Evolutionary conservation across 345 rosid species (phyloP), one percentile per base, ranked within the genome.

Genomic region (Citrus sinensis): DNA sequence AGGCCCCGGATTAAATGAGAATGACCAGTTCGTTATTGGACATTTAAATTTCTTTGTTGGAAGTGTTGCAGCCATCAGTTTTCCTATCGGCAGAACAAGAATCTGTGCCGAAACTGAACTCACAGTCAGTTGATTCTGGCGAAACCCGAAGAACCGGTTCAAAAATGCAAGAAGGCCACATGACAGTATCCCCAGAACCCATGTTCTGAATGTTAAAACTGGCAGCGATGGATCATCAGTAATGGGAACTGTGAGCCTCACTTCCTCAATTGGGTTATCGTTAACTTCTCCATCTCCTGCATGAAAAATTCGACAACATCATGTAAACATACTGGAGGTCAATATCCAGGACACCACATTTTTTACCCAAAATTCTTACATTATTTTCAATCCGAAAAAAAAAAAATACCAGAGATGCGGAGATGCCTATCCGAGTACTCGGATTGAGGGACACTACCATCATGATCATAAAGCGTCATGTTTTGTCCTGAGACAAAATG

Each of bases 181-280:
- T 5, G 88, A 88, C 29, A 78, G 0, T 10, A 89, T 74, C 7
- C 91, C 92, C 6, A 88, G 88, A 61, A 67, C 27, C 93, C 94
- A 90, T 71, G 97, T 88, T n/a, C 89, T 60, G 25, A 92, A 89
- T 1, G 90, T 90, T 34, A 92, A 39, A 11, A 75, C 90, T 7
- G 86, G 82, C 20, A 66, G 24, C 2, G 88, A n/a, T 10, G 89
- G 90, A 70, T 90, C 90, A 59, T 92, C 90, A 9, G 85, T 85
- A 24, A 83, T 81, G 2, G 91, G 87, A 60, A 92, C 92, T 0
- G 90, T 89, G 59, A 92, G 80, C 72, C 89, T 83, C 58, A 90
- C 94, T 80, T 89, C 79, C 73, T 92, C 92, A 2, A 92, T 87
- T 0, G 94, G 96, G 79, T 30, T 81, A 24, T 88, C 91, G 35